Evolutionary conservation across 2,329 filamentous ascomycete genomes (phyloP).

Genomic region (Claviceps sp.): DNA sequence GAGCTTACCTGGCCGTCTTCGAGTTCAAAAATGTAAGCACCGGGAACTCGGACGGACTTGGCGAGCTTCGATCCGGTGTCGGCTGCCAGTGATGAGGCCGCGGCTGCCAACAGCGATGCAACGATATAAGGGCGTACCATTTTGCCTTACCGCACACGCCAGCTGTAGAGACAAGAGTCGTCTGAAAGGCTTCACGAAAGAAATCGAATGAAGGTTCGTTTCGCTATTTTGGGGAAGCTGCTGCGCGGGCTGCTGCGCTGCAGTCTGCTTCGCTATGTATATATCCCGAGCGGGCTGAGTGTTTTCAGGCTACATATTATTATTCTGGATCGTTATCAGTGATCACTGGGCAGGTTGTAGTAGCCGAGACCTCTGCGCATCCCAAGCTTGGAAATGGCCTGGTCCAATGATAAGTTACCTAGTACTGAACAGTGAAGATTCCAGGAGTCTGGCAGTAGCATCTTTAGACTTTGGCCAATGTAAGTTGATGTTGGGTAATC

Average conservation of each 20-base stretch:
- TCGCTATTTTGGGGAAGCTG: too few species aligned
- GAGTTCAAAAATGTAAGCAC: constrained; percentile 13
- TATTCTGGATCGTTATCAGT: neutral
- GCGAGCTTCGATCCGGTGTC: too few species aligned
- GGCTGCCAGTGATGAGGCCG: constrained; percentile 5
- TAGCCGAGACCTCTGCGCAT: neutral
- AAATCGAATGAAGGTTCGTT: too few species aligned
- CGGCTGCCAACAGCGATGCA: constrained; percentile 7
- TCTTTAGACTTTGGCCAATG: neutral
- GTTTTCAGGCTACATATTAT: neutral
- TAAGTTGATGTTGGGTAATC: neutral
- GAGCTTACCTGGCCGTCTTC: constrained; percentile 8
- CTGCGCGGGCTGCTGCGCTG: neutral
- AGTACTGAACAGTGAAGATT: too few species aligned
- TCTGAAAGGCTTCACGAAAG: neutral
- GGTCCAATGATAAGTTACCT: too few species aligned
- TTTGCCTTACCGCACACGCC: neutral
- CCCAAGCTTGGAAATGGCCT: neutral
- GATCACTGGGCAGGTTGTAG: neutral
- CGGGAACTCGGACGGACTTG: constrained; percentile 4
- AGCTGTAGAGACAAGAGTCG: neutral
- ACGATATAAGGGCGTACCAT: constrained; percentile 10
- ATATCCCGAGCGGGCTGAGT: neutral
- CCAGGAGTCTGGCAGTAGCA: neutral
- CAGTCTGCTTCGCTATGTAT: neutral